phyloP scores from a whole-genome alignment of 2,329 filamentous ascomycete genomes.

The Elsinoe arachidis region DNA sequence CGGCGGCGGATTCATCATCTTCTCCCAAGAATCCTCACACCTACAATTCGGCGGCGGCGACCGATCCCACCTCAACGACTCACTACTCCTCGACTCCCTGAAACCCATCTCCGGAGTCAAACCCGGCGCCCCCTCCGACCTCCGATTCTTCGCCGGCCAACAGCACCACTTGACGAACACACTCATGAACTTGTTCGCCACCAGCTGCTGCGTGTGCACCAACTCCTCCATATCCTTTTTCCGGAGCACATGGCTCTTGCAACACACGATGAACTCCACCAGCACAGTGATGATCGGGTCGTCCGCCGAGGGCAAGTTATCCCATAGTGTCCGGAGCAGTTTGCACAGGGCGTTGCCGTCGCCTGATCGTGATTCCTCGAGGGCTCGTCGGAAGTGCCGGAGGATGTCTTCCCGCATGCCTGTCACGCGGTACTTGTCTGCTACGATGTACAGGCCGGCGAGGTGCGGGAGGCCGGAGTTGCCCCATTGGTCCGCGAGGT shows the following conservation, averaged over 20 bases:
- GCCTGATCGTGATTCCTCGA: background rate
- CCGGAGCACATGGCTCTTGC: background rate
- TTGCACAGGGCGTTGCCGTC: background rate
- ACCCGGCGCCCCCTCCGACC: background rate
- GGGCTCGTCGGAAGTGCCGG: background rate
- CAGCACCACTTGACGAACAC: conserved; percentile 1
- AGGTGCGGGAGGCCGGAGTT: background rate
- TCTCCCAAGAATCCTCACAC: conserved; percentile 9
- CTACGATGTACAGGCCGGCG: conserved; percentile 5
- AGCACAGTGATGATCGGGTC: conserved; percentile 1
- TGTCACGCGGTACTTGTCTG: conserved; percentile 1
- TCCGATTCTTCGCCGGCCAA: conserved; percentile 3
- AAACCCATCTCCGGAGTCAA: background rate
- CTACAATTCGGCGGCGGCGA: background rate
- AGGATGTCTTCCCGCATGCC: conserved; percentile 5
- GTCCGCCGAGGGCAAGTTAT: background rate
- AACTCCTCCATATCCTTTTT: conserved; percentile 2
- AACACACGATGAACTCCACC: background rate
- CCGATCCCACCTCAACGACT: background rate
- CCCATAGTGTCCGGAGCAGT: background rate
- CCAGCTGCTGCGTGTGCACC: background rate
- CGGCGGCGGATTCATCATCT: background rate
- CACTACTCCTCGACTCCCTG: background rate
- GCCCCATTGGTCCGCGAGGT: background rate
- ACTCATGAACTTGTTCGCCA: background rate